Evolutionary conservation across 768 basidiomycete genomes (phyloP), one percentile per base, ranked within the genome.

Genomic region (Piloderma croceum): DNA sequence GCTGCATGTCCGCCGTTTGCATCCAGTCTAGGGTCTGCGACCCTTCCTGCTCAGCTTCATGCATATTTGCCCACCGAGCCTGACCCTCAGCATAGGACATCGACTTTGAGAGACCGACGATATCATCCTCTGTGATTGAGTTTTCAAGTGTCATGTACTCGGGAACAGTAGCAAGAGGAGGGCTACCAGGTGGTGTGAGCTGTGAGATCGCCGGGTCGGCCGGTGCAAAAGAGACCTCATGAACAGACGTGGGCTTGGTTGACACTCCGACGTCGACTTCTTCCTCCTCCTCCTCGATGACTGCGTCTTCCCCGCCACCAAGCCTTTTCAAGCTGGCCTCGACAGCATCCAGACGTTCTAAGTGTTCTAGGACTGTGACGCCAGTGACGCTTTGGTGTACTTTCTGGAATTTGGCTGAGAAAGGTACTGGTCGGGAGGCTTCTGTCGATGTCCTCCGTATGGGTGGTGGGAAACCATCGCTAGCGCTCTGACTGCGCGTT

Each of bases 341-440:
- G 13, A 86, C 85, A 12, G 77, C 82, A 55, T 92, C 90, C 34
- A 92, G 62, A 34, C 85, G 78, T 54, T 92, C 90, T 48, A 92
- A 70, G 49, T 90, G 88, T 52, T 88, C 85, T 25, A 92, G 70
- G 35, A 91, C 81, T 7, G 79, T 83, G 19, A 91, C 88, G 9
- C 90, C 90, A 1, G 87, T 90, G 21, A 87, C 89, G 25, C 84
- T 86, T 34, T 87, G 87, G 54, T 88, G 84, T 24, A 90, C 81
- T 35, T 80, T 76, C 54, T 83, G 78, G 60, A 86, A 85, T 62
- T 89, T 90, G n/a, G 81, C 75, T 10, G 81, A 79, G 58, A 90
- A 88, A 3, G 87, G 84, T 11, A 90, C 82, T 1, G 89, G 88
- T 24, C 89, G 74, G 6, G 76, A 68, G 21, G 70, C 67, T 53